A percentile compares a stretch with the other conserved stretches of the same genome.
phyloP scores from a whole-genome alignment of 2,329 filamentous ascomycete genomes.

The Pestalotiopsis sp. region DNA sequence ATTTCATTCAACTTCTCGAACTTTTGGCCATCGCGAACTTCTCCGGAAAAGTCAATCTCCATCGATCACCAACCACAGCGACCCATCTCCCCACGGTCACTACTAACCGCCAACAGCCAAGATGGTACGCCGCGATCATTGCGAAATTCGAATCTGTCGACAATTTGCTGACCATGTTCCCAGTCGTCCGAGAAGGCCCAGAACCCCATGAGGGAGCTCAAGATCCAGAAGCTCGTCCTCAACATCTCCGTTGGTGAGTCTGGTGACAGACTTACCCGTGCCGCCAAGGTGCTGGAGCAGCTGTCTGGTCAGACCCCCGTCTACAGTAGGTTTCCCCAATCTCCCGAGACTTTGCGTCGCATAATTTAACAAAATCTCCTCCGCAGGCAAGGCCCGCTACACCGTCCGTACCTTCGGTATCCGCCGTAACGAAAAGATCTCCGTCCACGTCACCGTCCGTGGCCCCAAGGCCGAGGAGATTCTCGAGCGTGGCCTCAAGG shows the following conservation, averaged over 20 bases:
- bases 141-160: constrained; percentile 34
- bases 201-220: constrained; percentile 99
- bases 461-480: constrained; percentile 99
- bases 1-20: neutral
- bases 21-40: constrained; percentile 6
- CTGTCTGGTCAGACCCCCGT: constrained; percentile 99
- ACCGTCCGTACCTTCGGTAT: constrained; percentile 99
- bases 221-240: constrained; percentile 72
- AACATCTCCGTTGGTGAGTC: constrained; percentile 96
- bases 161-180: constrained; percentile 37
- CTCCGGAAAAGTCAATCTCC: constrained; percentile 20
- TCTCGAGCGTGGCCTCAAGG: constrained; percentile 99
- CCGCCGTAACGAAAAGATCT: constrained; percentile 99
- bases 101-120: constrained; percentile 27
- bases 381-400: constrained; percentile 95
- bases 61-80: constrained; percentile 27
- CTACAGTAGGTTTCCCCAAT: constrained; percentile 72
- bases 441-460: constrained; percentile 98
- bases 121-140: constrained; percentile 10
- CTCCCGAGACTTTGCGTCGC: neutral
- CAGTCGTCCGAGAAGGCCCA: constrained; percentile 75
- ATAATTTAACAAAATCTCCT: neutral
- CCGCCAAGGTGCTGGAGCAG: constrained; percentile 99
- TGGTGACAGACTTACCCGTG: constrained; percentile 99
- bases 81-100: constrained; percentile 16